Percentiles rank a stretch among this genome's conserved stretches.
Conservation (phyloP, 306 rosid genomes). For the Prinsepia uniflora region DNA sequence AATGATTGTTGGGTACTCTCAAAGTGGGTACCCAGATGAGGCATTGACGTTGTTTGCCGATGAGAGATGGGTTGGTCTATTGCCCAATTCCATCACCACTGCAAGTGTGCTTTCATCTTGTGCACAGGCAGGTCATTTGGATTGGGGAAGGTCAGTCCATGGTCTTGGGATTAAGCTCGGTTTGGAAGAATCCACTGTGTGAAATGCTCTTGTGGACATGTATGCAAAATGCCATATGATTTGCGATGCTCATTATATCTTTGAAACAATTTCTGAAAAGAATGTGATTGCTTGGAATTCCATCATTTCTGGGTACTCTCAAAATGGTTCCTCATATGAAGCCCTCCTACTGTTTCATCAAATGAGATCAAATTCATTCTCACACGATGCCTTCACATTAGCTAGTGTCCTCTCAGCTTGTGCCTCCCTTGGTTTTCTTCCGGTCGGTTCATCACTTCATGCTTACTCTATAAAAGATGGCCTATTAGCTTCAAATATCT, state of each 20-base stretch:
- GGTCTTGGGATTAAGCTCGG: constrained; percentile 48
- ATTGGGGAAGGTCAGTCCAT: constrained; percentile 54
- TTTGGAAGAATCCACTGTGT: constrained; percentile 39
- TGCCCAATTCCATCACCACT: constrained; percentile 58
- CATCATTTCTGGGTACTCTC: constrained; percentile 65
- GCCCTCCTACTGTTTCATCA: constrained; percentile 52
- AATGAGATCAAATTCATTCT: constrained; percentile 44
- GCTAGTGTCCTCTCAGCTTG: constrained; percentile 60
- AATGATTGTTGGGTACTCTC: constrained; percentile 73
- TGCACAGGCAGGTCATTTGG: constrained; percentile 40
- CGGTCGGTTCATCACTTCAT: constrained; percentile 55
- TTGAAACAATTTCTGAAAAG: constrained; percentile 42
- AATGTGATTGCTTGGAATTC: constrained; percentile 71
- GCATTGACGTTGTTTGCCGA: constrained; percentile 49
- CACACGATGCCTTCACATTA: constrained; percentile 62
- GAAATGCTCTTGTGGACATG: constrained; percentile 68
- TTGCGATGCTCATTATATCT: constrained; percentile 43
- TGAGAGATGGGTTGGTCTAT: constrained; percentile 35
- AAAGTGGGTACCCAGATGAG: constrained; percentile 44
- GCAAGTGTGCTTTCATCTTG: constrained; percentile 71
- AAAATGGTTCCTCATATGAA: constrained; percentile 44
- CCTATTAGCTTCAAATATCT: constrained; percentile 36
- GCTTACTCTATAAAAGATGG: constrained; percentile 52
- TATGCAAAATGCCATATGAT: constrained; percentile 55
- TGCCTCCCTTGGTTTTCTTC: constrained; percentile 56